Percentiles rank a stretch among this genome's conserved stretches.
These are phyloP conservation scores for Rutstroemia sydowiana DNA, from an alignment of 2,329 filamentous ascomycete species.

Conservation along the genomic window DNA sequence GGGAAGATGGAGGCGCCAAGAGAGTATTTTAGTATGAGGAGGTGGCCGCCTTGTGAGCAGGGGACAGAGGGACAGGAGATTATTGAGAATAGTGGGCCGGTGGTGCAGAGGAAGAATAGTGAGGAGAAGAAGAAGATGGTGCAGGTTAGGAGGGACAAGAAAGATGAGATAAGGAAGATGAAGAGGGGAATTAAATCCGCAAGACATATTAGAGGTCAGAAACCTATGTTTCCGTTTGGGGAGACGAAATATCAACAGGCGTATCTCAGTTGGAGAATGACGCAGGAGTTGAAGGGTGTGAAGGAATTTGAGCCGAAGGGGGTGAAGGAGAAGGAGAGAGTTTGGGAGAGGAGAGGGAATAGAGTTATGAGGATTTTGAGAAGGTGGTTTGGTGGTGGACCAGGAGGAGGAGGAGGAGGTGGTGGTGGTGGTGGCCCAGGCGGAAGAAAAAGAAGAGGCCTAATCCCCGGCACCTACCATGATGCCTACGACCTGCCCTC, in stretches of 20 bases:
- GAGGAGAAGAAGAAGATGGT: background rate
- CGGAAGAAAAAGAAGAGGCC: no score
- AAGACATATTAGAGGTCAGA: constrained; percentile 11
- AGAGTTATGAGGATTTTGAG: no score
- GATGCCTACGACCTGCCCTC: no score
- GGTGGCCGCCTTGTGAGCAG: constrained; percentile 20
- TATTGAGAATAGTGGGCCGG: constrained; percentile 15
- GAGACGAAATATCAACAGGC: constrained; percentile 25
- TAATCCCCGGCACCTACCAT: no score
- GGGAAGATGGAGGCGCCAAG: background rate
- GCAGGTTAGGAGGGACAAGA: background rate
- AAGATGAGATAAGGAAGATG: background rate
- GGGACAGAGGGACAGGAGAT: constrained; percentile 7
- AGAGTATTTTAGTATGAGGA: constrained; percentile 19
- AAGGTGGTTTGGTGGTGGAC: no score
- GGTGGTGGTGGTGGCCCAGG: no score
- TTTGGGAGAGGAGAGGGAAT: no score
- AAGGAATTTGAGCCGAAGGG: background rate
- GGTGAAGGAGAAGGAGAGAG: no score
- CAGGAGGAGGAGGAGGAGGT: no score
- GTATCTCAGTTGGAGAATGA: constrained; percentile 20
- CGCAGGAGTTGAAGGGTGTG: constrained; percentile 22
- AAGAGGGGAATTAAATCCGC: background rate
- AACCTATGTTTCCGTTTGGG: constrained; percentile 23
- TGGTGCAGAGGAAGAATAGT: background rate